phyloP scores from a whole-genome alignment of 768 basidiomycete genomes.

The Lenzites betulinus region DNA sequence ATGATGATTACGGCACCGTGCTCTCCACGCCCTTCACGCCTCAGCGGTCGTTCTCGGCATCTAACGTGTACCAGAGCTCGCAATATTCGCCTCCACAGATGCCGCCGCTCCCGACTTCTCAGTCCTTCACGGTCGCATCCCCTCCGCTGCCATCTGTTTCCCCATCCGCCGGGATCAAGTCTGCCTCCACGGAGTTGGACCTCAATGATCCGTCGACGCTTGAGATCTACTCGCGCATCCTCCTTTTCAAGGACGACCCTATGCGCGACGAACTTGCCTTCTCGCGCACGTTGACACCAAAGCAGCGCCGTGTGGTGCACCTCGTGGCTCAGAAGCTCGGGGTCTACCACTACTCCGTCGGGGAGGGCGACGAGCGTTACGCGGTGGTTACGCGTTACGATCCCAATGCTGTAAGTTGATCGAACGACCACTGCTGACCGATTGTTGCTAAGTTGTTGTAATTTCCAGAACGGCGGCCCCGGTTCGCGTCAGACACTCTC shows the following conservation, averaged over 20 bases:
- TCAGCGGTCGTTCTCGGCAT: conserved; percentile 73
- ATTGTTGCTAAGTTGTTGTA: conserved; percentile 1
- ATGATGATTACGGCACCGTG: conserved; percentile 75
- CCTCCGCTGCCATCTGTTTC: conserved; percentile 60
- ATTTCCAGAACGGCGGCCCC: conserved; percentile 44
- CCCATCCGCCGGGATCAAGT: conserved; percentile 62
- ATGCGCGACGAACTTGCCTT: conserved; percentile 98
- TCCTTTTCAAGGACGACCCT: conserved; percentile 96
- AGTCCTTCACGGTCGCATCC: conserved; percentile 44
- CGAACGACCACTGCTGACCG: conserved; percentile 11
- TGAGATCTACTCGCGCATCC: conserved; percentile 95
- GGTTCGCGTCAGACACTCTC: conserved; percentile 70
- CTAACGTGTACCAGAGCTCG: conserved; percentile 57
- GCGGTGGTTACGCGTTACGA: conserved; percentile 93
- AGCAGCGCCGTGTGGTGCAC: conserved; percentile 91
- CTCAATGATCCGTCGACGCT: conserved; percentile 94
- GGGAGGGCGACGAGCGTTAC: conserved; percentile 89
- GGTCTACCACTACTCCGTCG: conserved; percentile 91
- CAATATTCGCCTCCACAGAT: conserved; percentile 67
- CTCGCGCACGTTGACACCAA: conserved; percentile 80
- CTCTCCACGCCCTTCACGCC: conserved; percentile 58
- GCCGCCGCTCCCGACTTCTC: conserved; percentile 42
- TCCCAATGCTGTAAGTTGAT: conserved; percentile 67
- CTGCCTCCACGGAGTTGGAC: conserved; percentile 75
- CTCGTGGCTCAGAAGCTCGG: conserved; percentile 96